Evolutionary conservation across 1,139 yeast genomes (phyloP), one percentile per base, ranked within the genome.

Genomic region (Meyerozyma athensensis): DNA sequence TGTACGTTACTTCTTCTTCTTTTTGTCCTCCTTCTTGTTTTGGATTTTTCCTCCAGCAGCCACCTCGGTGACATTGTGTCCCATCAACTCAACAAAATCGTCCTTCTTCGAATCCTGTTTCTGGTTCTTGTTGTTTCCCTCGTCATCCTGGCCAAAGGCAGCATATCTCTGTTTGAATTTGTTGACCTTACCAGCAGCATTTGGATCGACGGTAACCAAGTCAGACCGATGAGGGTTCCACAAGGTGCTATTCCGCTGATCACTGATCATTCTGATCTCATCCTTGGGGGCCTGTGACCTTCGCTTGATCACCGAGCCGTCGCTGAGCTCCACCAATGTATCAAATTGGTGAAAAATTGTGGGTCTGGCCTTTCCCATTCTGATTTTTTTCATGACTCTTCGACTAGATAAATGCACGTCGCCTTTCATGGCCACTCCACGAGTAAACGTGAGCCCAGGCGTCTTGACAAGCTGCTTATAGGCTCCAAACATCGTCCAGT

Each of bases 181-280:
- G 59, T 84, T 86, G 58, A 90, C 68, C 61, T 81, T 83, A 49
- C 96, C 96, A 38, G 89, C 82, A 10, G 94, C 86, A 56, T 80
- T 86, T 22, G 86, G 82, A 59, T 87, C 96, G 26, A 77, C 72
- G 30, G 82, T 75, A 41, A 76, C 76, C 52, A 87, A 68, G 58
- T 89, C 95, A 19, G 84, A 77, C 61, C 90, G 77, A 46, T 85
- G 75, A 37, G 92, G 89, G 61, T 92, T 92, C 96, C 97, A 92
- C 37, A 83, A 63, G 23, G 86, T 77, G 52, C 78, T 80, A 55
- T 86, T 86, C 62, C 96, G 78, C 68, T 86, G 95, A 62, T 92
- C 98, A 38, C 80, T 78, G 51, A 92, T 77, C 77, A 87, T 79
- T 61, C 95, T 73, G 55, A 86, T 72, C 56, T 92, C 96, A 40